Percentiles rank a stretch among this genome's conserved stretches.
phyloP scores from a whole-genome alignment of 2,329 filamentous ascomycete species.

The Hymenoscyphus fructigenus region DNA sequence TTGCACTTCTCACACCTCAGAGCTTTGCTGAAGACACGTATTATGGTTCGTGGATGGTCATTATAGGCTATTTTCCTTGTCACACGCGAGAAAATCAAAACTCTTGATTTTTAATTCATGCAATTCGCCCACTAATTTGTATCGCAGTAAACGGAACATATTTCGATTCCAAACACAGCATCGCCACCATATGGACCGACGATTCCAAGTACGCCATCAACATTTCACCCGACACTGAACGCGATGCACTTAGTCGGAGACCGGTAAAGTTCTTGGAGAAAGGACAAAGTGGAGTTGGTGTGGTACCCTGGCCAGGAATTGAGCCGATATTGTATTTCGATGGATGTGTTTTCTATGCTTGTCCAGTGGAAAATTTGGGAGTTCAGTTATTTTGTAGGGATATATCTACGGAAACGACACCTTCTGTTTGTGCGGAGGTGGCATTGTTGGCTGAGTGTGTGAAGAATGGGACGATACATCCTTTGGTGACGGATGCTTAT shows the following conservation, averaged over 20 bases:
- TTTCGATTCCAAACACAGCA: conserved; percentile 8
- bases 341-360: no score
- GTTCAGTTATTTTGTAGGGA: no score
- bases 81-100: neutral
- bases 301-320: neutral
- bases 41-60: no score
- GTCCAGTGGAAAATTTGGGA: no score
- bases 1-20: no score
- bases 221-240: neutral
- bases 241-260: neutral
- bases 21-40: no score
- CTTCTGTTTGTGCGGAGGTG: no score
- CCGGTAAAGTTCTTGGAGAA: neutral
- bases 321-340: no score
- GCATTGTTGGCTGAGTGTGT: no score
- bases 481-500: neutral
- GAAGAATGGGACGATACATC: conserved; percentile 1
- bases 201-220: neutral
- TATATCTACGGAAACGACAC: no score
- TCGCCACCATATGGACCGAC: conserved; percentile 4
- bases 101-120: neutral
- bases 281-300: neutral
- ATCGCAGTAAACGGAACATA: conserved; percentile 4
- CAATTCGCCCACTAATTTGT: no score
- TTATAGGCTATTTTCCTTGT: neutral